These are phyloP conservation scores for Talaromyces adpressus DNA, from an alignment of 495 filamentous ascomycete genomes.

Conservation along the genomic window DNA sequence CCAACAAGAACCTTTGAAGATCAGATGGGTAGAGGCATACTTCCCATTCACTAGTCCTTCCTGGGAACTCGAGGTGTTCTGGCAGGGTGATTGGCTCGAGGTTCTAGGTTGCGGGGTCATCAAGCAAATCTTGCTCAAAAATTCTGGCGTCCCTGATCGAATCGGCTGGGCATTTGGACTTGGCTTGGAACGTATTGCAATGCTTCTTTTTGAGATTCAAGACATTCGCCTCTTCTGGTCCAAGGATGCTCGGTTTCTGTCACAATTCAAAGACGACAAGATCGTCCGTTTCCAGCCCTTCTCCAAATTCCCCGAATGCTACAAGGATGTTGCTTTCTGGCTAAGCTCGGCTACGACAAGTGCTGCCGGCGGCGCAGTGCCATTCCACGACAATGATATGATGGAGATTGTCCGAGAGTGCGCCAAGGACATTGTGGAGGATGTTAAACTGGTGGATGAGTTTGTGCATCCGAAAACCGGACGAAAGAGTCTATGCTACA, in stretches of 20 bases:
- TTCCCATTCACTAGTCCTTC: slow-evolving; percentile 92
- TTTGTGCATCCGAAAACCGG: slow-evolving; percentile 86
- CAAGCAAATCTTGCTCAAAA: slow-evolving; percentile 68
- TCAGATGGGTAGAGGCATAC: slow-evolving; percentile 94
- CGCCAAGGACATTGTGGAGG: slow-evolving; percentile 77
- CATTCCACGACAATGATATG: slow-evolving; percentile 89
- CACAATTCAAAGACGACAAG: slow-evolving; percentile 65
- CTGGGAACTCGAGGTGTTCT: slow-evolving; percentile 95
- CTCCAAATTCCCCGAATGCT: slow-evolving; percentile 79
- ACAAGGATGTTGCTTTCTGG: slow-evolving; percentile 95
- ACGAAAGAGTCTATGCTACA: slow-evolving; percentile 78
- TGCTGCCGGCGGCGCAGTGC: slow-evolving; percentile 44
- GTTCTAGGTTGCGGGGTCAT: slow-evolving; percentile 89
- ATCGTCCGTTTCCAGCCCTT: slow-evolving; percentile 74
- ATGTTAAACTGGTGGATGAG: slow-evolving; percentile 73
- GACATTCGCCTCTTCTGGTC: slow-evolving; percentile 99
- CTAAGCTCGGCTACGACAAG: slow-evolving; percentile 43
- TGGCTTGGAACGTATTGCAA: slow-evolving; percentile 88
- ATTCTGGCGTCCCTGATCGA: slow-evolving; percentile 66
- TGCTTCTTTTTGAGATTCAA: slow-evolving; percentile 91
- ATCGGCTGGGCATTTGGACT: slow-evolving; percentile 95
- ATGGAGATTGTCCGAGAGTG: slow-evolving; percentile 87
- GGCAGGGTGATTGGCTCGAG: slow-evolving; percentile 92
- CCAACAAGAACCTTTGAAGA: slow-evolving; percentile 60
- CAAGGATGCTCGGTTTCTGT: slow-evolving; percentile 68